Evolutionary conservation across 1,284 basidiomycete genomes (phyloP), one percentile per base, ranked within the genome.

Genomic region (Anthracocystis walkeri): DNA sequence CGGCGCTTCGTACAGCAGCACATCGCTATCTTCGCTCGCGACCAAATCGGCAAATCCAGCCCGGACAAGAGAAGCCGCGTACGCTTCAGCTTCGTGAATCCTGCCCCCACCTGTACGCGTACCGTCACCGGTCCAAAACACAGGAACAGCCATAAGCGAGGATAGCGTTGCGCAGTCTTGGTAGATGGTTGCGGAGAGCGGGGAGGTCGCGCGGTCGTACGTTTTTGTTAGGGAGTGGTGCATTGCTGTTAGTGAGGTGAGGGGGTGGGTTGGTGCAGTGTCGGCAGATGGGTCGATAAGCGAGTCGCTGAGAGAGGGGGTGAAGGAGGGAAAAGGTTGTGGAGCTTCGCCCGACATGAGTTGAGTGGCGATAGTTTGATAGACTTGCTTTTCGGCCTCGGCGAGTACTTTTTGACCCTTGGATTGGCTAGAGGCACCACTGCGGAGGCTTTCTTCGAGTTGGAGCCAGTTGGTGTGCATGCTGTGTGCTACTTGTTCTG

Each of bases 11-110:
- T 83, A 85, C 12, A 82, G 69, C 10, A 86, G 68, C 29, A 84
- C 82, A 53, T 86, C 85, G 49, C 81, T 83, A 56, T 86, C 85
- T 65, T 85, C 85, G 55, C 81, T 82, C 3, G 82, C 81, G 8
- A 86, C 85, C 11, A 80, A 62, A 46, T 86, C 84, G 0, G 84
- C 85, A 31, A 63, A 78, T 2, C 79, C 79, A 1, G 77, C 53
- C 12, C 55, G 60, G 4, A 85, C 85, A 7, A 86, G 75, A 12
- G 77, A 75, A 14, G 84, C 75, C 4, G 82, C 82, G 7, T 82
- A 67, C 8, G 84, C 85, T 65, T 86, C 85, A 4, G 85, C 85
- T 67, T 86, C 85, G 58, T 83, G 80, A 1, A 82, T 49, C 20
- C 69, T 58, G 1, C 77, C 76, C 21, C 77, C 82, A 16, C 77